phyloP scores from a whole-genome alignment of 1,284 basidiomycete genomes.

The Sporisorium iseilematis-ciliati region DNA sequence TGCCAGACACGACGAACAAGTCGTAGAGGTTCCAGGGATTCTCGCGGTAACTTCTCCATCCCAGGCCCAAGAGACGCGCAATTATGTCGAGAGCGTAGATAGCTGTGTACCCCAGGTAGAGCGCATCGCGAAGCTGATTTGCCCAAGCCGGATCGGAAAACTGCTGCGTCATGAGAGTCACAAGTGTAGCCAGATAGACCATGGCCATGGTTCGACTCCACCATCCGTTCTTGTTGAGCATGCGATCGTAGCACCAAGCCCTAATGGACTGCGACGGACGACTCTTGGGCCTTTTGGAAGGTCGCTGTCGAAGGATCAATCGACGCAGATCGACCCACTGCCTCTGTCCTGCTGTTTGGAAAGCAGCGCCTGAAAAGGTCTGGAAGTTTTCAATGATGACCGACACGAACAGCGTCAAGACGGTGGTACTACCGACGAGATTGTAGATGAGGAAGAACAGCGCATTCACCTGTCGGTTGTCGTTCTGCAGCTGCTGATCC shows the following conservation, averaged over 20 bases:
- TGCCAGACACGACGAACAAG: conserved; percentile 83
- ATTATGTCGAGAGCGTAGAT: conserved; percentile 83
- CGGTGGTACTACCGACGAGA: conserved; percentile 88
- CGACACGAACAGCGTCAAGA: conserved; percentile 72
- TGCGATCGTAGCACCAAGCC: conserved; percentile 91
- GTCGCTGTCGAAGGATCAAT: conserved; percentile 86
- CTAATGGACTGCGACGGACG: conserved; percentile 76
- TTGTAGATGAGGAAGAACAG: conserved; percentile 96
- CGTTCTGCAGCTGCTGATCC: conserved; percentile 61
- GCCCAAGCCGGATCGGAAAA: conserved; percentile 75
- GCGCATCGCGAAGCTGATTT: conserved; percentile 79
- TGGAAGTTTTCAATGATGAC: conserved; percentile 95
- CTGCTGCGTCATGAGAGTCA: conserved; percentile 87
- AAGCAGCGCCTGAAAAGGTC: conserved; percentile 82
- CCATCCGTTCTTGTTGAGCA: conserved; percentile 91
- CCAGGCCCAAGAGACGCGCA: conserved; percentile 85
- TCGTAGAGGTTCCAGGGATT: conserved; percentile 92
- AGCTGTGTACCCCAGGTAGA: conserved; percentile 82
- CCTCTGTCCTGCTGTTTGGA: conserved; percentile 82
- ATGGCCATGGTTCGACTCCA: conserved; percentile 88
- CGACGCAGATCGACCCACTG: conserved; percentile 96
- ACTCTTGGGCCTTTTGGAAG: conserved; percentile 81
- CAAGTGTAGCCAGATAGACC: conserved; percentile 85
- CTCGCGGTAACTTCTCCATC: conserved; percentile 83
- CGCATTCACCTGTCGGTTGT: conserved; percentile 74